Evolutionary conservation across 371 early-diverging fungal species (phyloP).

Genomic region (Mortierella sp.): DNA sequence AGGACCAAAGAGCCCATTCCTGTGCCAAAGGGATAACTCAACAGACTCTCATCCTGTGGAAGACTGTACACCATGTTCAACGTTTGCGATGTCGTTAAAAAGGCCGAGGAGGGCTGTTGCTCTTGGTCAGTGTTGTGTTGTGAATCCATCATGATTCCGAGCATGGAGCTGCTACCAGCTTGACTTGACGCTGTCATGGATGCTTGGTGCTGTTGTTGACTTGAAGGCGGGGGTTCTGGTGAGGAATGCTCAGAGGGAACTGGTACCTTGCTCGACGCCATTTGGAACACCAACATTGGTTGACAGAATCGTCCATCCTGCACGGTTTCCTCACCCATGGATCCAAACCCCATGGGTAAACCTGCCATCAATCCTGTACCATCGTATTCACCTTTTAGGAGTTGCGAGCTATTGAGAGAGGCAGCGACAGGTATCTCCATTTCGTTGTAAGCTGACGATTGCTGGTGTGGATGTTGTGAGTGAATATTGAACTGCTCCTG

Average conservation of each 20-base stretch:
- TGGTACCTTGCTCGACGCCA: conserved; percentile 6
- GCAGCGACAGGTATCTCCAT: conserved; percentile 1
- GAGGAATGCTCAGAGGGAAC: conserved; percentile 6
- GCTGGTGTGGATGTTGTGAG: conserved; percentile 17
- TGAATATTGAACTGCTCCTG: conserved; percentile 7
- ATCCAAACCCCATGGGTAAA: not conserved
- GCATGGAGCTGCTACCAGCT: not conserved
- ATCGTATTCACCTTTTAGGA: conserved; percentile 25
- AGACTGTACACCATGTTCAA: not conserved
- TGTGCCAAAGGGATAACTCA: too few species aligned
- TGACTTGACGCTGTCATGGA: conserved; percentile 4
- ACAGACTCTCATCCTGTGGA: too few species aligned
- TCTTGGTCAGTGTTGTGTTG: not conserved
- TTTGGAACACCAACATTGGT: not conserved
- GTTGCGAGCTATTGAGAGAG: conserved; percentile 14
- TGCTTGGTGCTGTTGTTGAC: conserved; percentile 11
- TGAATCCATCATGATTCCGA: conserved; percentile 6
- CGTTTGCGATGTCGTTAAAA: conserved; percentile 7
- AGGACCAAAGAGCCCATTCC: not conserved
- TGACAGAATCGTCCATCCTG: conserved; percentile 19
- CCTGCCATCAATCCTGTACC: conserved; percentile 6
- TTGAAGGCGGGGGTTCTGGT: conserved; percentile 11
- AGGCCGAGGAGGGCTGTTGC: too few species aligned
- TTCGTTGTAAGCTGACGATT: not conserved
- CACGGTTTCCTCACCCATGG: conserved; percentile 4